Evolutionary conservation across 75 land plant species (phyloP).

Genomic region (Pinus albicaulis): DNA sequence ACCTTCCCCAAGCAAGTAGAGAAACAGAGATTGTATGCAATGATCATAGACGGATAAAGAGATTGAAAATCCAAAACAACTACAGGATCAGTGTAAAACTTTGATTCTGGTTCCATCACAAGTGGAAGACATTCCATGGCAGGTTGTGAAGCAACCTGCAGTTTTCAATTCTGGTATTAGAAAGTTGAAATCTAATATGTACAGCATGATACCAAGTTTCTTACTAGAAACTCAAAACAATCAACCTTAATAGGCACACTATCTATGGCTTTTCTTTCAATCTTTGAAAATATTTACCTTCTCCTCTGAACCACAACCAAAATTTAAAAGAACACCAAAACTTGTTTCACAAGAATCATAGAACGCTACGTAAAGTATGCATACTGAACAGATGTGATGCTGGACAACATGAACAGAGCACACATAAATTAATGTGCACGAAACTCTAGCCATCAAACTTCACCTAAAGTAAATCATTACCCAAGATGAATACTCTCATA

Average conservation of each 20-base stretch:
- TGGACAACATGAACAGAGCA: too few species aligned
- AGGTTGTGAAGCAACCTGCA: conserved; percentile 92
- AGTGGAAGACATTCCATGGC: conserved; percentile 98
- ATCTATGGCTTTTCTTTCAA: too few species aligned
- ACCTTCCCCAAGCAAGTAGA: conserved; percentile 90
- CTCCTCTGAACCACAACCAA: too few species aligned
- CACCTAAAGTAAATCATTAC: too few species aligned
- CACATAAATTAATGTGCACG: too few species aligned
- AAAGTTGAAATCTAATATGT: neutral
- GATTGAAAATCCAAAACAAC: conserved; percentile 98
- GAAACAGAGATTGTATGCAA: conserved; percentile 94
- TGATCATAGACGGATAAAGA: conserved; percentile 98
- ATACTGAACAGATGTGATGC: too few species aligned
- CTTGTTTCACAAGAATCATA: too few species aligned
- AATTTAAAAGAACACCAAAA: too few species aligned
- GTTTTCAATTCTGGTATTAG: conserved; percentile 4
- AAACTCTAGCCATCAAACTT: too few species aligned
- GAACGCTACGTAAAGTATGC: too few species aligned
- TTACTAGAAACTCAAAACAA: neutral
- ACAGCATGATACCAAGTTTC: neutral
- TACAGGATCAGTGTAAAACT: conserved; percentile 93
- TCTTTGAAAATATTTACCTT: too few species aligned
- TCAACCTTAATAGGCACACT: neutral
- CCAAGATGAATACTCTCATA: too few species aligned
- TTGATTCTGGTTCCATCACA: conserved; percentile 99